Percentiles rank a stretch among this genome's conserved stretches.
These are phyloP conservation scores for Penicillium crustosum DNA, from an alignment of 2,329 filamentous ascomycete species.

Conservation along the genomic window DNA sequence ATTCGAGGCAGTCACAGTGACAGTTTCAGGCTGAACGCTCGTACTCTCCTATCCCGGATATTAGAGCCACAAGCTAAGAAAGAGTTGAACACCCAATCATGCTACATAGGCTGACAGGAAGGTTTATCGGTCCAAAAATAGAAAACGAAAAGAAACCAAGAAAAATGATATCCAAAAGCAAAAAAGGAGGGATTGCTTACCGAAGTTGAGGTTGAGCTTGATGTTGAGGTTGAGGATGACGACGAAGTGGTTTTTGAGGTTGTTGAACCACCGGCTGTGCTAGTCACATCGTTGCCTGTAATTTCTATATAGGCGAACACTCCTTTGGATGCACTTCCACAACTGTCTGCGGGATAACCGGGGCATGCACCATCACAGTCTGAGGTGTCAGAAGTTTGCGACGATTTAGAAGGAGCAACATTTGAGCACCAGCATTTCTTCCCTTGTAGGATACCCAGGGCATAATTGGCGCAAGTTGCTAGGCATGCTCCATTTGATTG, in stretches of 20 bases:
- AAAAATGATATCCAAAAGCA: background rate
- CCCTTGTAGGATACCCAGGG: conserved; percentile 48
- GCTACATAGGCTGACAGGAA: background rate
- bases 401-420: conserved; percentile 41
- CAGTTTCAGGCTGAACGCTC: conserved; percentile 16
- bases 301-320: conserved; percentile 48
- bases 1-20: conserved; percentile 13
- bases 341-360: conserved; percentile 49
- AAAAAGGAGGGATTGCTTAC: conserved; percentile 17
- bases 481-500: conserved; percentile 50
- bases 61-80: conserved; percentile 18
- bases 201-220: conserved; percentile 24
- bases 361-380: conserved; percentile 46
- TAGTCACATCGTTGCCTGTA: conserved; percentile 32
- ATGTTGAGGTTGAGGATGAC: conserved; percentile 9
- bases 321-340: conserved; percentile 41
- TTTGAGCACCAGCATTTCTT: conserved; percentile 53
- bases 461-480: conserved; percentile 43
- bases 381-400: conserved; percentile 24
- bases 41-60: conserved; percentile 23
- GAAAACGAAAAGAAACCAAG: conserved; percentile 7
- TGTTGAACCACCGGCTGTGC: conserved; percentile 30
- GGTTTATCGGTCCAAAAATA: background rate
- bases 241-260: conserved; percentile 17
- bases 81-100: conserved; percentile 4